phyloP scores from a whole-genome alignment of 23 red algal species.

The Gracilariopsis chorda region DNA sequence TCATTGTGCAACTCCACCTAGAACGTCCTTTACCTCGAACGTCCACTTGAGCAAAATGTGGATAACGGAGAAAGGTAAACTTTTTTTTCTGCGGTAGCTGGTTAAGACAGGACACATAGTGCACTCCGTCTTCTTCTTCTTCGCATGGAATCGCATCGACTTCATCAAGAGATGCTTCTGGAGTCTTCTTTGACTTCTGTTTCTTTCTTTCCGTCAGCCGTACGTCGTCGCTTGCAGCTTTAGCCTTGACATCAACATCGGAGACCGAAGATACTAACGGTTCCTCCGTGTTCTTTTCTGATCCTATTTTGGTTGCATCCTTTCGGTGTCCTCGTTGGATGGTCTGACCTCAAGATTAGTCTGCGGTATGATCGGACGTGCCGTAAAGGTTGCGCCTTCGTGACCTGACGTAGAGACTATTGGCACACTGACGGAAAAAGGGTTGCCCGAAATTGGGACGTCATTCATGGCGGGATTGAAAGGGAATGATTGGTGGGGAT shows the following conservation, averaged over 20 bases:
- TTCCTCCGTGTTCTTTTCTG: not conserved
- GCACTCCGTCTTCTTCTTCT: constrained; percentile 17
- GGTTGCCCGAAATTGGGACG: not conserved
- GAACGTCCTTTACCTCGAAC: not conserved
- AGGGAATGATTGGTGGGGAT: not conserved
- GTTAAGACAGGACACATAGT: not conserved
- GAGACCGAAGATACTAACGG: not conserved
- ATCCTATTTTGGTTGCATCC: not conserved
- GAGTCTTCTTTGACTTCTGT: not conserved
- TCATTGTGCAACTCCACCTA: not conserved
- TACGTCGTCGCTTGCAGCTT: not conserved
- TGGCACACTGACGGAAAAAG: not conserved
- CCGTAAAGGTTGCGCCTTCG: not conserved
- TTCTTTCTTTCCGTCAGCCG: not conserved
- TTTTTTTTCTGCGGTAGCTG: constrained; percentile 5
- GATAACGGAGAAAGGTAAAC: not conserved
- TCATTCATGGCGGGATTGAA: not conserved
- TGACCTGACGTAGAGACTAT: not conserved
- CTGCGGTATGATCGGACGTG: not conserved
- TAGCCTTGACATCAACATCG: not conserved
- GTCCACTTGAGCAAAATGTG: not conserved
- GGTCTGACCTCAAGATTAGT: not conserved
- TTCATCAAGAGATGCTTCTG: not conserved
- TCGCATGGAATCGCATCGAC: not conserved
- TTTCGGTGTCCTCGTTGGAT: not conserved